Evolutionary conservation across 176 grass and related monocot species (phyloP), one percentile per base, ranked within the genome.

Genomic region (Phoenix roebelenii): DNA sequence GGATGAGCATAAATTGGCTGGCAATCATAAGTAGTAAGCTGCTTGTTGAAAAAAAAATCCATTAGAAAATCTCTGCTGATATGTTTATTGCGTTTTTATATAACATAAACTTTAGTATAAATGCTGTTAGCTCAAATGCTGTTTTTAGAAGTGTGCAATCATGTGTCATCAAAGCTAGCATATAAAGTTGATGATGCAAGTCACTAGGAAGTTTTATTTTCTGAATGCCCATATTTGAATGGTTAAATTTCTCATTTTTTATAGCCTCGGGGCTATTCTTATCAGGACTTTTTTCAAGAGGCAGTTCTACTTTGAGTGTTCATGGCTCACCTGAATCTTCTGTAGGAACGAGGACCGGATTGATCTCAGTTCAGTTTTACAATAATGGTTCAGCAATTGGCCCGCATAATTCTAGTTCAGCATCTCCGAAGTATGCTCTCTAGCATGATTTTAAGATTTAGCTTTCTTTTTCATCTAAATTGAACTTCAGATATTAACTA

Each of bases 241-340:
- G 50, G 7, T 52, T 19, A 67, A 64, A 5, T 69, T 12, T 18
- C 22, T 59, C 49, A 3, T 69, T 44, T 44, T 44, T 16, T 55
- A 60, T 52, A 35, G 3, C 49, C 59, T 0, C 0, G 56, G 56
- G n/a, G 72, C 51, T 68, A 68, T 9, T 28, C 25, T 29, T 18
- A 54, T 22, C 82, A 98, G 88, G 84, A 18, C 54, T 91, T 81
- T 93, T 85, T 75, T 76, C 88, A 0, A 68, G 67, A 39, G 71
- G 73, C 17, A 81, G 55, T 2, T 72, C 76, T 0, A 69, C 26
- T 1, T 61, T 89, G 61, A 72, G 70, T 50, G 89, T 83, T 74
- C 94, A 89, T 64, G 93, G 88, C 62, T 89, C 87, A 0, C 94
- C 88, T 17, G 84, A 89, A 69, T 89, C 88, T 0, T 85, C 82